These are phyloP conservation scores for Leptographium wingfieldii DNA, from an alignment of 2,329 filamentous ascomycete species.

Conservation along the genomic window DNA sequence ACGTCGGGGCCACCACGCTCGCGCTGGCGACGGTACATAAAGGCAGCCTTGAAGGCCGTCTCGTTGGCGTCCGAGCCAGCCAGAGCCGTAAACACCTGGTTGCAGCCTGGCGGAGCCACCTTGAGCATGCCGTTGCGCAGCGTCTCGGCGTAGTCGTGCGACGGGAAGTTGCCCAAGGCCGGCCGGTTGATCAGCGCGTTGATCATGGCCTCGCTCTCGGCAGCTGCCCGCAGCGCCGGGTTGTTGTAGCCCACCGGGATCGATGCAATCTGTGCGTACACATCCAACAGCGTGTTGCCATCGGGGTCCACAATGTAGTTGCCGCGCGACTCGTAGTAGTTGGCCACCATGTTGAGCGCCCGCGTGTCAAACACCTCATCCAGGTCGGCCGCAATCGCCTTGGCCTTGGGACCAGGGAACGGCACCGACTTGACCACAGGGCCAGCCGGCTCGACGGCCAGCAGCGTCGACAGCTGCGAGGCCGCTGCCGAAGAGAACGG, in stretches of 20 bases:
- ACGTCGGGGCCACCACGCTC: slow-evolving; percentile 66
- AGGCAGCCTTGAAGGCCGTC: slow-evolving; percentile 87
- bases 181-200: slow-evolving; percentile 76
- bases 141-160: slow-evolving; percentile 68
- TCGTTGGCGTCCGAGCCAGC: slow-evolving; percentile 89
- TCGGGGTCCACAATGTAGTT: slow-evolving; percentile 72
- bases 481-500: slow-evolving; percentile 9
- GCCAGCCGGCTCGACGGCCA: slow-evolving; percentile 32
- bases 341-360: slow-evolving; percentile 70
- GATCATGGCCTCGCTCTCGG: slow-evolving; percentile 66
- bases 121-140: slow-evolving; percentile 69
- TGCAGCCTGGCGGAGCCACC: slow-evolving; percentile 68
- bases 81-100: slow-evolving; percentile 86
- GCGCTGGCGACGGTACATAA: slow-evolving; percentile 78
- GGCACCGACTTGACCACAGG: slow-evolving; percentile 40
- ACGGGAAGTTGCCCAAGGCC: slow-evolving; percentile 82
- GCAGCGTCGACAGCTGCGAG: slow-evolving; percentile 15
- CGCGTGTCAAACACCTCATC: slow-evolving; percentile 74
- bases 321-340: slow-evolving; percentile 61
- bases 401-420: slow-evolving; percentile 66
- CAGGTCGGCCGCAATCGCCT: slow-evolving; percentile 56
- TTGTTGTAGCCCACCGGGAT: slow-evolving; percentile 94
- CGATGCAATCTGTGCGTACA: slow-evolving; percentile 84
- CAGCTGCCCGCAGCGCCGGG: slow-evolving; percentile 55
- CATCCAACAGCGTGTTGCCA: slow-evolving; percentile 60